Evolutionary conservation across 1,284 basidiomycete species (phyloP), one percentile per base, ranked within the genome.

Genomic region (Ceratobasidium sp.): DNA sequence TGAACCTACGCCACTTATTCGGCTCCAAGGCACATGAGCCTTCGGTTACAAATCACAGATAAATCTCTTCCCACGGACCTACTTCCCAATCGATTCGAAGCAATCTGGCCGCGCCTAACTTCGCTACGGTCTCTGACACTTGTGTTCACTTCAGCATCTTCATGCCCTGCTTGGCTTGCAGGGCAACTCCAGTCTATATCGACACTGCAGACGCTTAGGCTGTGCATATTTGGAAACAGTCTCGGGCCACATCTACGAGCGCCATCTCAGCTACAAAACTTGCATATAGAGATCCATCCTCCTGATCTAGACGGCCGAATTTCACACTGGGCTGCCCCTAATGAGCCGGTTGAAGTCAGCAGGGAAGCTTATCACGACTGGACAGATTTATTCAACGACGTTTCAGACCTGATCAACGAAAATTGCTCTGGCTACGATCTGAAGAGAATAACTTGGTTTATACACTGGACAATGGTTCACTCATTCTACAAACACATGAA

Each of bases 301-400:
- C 71, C 69, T 2, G 28, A 55, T 23, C 18, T 13, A 23, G 33
- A 68, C 13, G 66, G 33, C 15, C 51, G 26, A 23, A 28, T 40
- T 15, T 23, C 3, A 7, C 6, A 40, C 15, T 56, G 49, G 28
- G 13, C 15, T 7, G 53, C 51, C 18, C 46, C 28, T 7, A 42
- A 66, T 42, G 51, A 70, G 9, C 68, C 33, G 9, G 15, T 23
- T 26, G 40, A 66, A 23, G 42, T 66, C 7, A 26, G 10, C 53
- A 33, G 60, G n/a, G 58, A 49, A 60, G 55, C 15, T 39, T 75
- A 75, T 23, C 60, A 64, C 44, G 46, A 75, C 46, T 64, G 60
- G 60, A 64, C 71, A 44, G 49, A 23, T 9, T 61, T 75, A 15
- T 75, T 75, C 71, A 75, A 75, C 49, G 71, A 75, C 23, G 58